These are phyloP conservation scores for Paraglomus brasilianum DNA, from an alignment of 192 early-diverging fungal genomes.

Conservation along the genomic window DNA sequence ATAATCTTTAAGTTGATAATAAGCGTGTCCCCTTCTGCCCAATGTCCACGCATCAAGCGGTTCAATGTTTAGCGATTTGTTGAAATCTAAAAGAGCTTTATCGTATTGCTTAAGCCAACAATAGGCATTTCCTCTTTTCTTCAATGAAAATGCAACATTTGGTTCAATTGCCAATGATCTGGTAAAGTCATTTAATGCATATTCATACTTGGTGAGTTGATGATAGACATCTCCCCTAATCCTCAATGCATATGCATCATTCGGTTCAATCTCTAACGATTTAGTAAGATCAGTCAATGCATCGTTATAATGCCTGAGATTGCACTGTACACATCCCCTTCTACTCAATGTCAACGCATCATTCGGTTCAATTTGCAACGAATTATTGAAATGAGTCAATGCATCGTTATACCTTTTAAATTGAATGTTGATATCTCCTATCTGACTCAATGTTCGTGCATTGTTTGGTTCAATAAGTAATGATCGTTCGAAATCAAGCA, in stretches of 20 bases:
- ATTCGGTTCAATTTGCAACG: not conserved
- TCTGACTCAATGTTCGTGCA: conserved; percentile 7
- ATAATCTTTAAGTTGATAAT: not conserved
- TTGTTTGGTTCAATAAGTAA: not conserved
- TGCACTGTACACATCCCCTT: not conserved
- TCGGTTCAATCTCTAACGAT: conserved; percentile 4
- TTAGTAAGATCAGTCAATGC: conserved; percentile 14
- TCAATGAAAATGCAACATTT: not conserved
- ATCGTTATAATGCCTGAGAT: not conserved
- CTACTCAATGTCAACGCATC: not conserved
- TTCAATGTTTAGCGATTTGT: not conserved
- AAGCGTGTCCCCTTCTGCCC: not conserved
- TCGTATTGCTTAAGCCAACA: not conserved
- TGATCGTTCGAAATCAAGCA: not conserved
- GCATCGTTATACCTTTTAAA: not conserved
- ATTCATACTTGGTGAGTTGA: not conserved
- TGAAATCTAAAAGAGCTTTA: not conserved
- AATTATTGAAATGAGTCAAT: not conserved
- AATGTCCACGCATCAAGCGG: not conserved
- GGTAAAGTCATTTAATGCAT: not conserved
- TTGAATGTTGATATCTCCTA: not conserved
- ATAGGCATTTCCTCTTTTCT: not conserved
- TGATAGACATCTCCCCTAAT: not conserved
- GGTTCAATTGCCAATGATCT: not conserved
- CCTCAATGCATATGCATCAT: not conserved